Percentiles rank a stretch among this genome's conserved stretches.
Conservation (phyloP, 345 rosid genomes). For the Pistacia integerrima region DNA sequence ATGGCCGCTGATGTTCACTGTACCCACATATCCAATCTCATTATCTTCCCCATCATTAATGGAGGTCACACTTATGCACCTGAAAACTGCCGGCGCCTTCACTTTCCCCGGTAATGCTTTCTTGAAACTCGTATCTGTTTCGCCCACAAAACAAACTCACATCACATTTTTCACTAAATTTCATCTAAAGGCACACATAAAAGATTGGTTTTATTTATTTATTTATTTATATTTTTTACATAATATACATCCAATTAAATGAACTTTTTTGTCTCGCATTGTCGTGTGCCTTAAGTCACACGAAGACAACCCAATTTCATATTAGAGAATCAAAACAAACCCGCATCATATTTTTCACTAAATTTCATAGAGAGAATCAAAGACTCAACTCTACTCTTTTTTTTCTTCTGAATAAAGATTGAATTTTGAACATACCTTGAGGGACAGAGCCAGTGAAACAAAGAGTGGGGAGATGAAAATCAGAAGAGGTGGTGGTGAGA, state of each 20-base stretch:
- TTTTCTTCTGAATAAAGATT: neutral
- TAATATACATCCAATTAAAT: too few relatives aligned
- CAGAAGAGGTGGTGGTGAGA: conserved; percentile 27
- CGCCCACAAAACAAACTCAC: conserved; percentile 1
- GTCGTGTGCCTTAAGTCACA: too few relatives aligned
- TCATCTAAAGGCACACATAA: neutral
- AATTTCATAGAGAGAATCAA: too few relatives aligned
- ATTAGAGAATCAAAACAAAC: too few relatives aligned
- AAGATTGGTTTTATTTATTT: too few relatives aligned
- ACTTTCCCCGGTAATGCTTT: conserved; percentile 44
- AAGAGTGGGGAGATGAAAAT: conserved; percentile 38
- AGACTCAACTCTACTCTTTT: neutral
- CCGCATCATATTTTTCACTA: too few relatives aligned
- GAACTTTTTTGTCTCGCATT: too few relatives aligned
- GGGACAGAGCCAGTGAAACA: conserved; percentile 42
- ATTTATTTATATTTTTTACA: too few relatives aligned
- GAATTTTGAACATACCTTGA: conserved; percentile 45
- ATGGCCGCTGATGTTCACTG: conserved; percentile 55
- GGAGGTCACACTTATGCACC: conserved; percentile 49
- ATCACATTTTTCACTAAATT: neutral
- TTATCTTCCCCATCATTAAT: conserved; percentile 34
- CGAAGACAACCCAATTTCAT: too few relatives aligned
- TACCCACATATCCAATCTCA: conserved; percentile 47
- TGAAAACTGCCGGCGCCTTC: conserved; percentile 40
- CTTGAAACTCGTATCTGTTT: conserved; percentile 43